Evolutionary conservation across 306 rosid genomes (phyloP).

Genomic region (Acmispon strigosus): DNA sequence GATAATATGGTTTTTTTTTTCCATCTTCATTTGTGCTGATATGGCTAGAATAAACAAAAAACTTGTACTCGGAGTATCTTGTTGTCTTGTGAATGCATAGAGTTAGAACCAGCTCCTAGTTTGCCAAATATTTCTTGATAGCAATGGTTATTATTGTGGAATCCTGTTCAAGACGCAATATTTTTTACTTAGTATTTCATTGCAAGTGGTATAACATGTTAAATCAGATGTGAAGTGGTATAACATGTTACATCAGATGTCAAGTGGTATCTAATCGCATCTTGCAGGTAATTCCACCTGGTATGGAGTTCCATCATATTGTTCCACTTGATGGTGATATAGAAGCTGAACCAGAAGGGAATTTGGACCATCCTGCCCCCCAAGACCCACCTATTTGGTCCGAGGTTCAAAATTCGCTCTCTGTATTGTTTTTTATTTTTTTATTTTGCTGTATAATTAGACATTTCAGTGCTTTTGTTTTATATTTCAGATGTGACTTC

Average conservation of each 20-base stretch:
- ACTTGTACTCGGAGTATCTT: neutral
- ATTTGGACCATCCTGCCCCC: slow-evolving; percentile 76
- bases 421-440: slow-evolving; percentile 1
- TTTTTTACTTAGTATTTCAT: slow-evolving; percentile 10
- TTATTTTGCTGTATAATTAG: slow-evolving; percentile 20
- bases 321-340: slow-evolving; percentile 82
- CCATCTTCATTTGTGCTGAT: neutral
- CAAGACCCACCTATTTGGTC: slow-evolving; percentile 95
- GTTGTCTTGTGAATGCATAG: neutral
- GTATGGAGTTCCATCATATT: slow-evolving; percentile 98
- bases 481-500: slow-evolving; percentile 6
- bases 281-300: slow-evolving; percentile 88
- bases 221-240: slow-evolving; percentile 12
- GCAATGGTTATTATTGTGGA: neutral
- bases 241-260: slow-evolving; percentile 12
- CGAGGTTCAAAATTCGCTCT: slow-evolving; percentile 55
- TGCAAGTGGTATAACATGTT: neutral
- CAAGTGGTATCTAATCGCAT: neutral
- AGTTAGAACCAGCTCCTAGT: slow-evolving; percentile 1
- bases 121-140: neutral
- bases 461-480: slow-evolving; percentile 11
- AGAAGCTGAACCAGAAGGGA: slow-evolving; percentile 80
- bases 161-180: slow-evolving; percentile 15
- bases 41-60: neutral
- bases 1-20: neutral